Evolutionary conservation across 306 rosid species (phyloP).

Genomic region (Malus fusca): DNA sequence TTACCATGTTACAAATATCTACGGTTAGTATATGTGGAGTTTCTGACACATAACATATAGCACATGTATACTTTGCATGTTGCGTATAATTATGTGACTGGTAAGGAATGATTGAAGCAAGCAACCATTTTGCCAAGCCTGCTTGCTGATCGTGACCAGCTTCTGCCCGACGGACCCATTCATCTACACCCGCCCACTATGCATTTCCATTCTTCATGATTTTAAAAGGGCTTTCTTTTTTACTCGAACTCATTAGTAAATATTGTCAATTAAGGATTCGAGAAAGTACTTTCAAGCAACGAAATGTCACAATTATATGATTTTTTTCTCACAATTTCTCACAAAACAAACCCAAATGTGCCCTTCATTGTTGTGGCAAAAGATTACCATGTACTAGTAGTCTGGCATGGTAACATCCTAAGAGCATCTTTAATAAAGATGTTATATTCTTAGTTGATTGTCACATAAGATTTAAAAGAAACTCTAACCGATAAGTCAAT

Average conservation of each 20-base stretch:
- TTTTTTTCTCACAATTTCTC: too few relatives aligned
- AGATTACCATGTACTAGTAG: too few relatives aligned
- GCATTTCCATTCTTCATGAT: not conserved
- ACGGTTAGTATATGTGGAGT: not conserved
- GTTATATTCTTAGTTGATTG: too few relatives aligned
- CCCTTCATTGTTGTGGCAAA: too few relatives aligned
- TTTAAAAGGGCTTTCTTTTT: not conserved
- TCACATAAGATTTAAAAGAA: too few relatives aligned
- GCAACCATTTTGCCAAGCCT: conserved; percentile 7
- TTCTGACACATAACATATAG: not conserved
- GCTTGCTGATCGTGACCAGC: conserved; percentile 16
- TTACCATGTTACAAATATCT: not conserved
- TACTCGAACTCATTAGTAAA: not conserved
- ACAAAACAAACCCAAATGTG: too few relatives aligned
- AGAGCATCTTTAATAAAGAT: too few relatives aligned
- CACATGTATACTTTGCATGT: not conserved
- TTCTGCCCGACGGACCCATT: conserved; percentile 23
- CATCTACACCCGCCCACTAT: not conserved
- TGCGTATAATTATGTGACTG: not conserved
- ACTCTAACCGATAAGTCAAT: too few relatives aligned
- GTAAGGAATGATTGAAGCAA: conserved; percentile 29
- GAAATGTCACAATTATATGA: too few relatives aligned
- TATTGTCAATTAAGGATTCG: too few relatives aligned
- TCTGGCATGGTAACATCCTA: too few relatives aligned
- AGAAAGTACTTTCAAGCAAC: not conserved